Evolutionary conservation across 305 asterid species (phyloP).

Genomic region (Andrographis paniculata): DNA sequence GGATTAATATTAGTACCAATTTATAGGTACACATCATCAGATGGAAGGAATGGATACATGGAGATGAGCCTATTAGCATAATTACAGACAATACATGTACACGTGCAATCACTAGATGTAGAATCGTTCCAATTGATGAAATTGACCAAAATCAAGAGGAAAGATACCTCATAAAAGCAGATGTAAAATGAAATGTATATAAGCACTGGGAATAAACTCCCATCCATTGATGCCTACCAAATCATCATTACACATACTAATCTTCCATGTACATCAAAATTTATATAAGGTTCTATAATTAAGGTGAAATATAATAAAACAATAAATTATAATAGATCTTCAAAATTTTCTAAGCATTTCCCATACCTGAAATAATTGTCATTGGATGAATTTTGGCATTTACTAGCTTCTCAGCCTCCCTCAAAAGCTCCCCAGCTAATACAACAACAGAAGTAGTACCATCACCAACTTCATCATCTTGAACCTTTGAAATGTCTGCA

Average conservation of each 20-base stretch:
- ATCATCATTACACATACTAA: neutral
- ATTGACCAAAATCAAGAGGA: neutral
- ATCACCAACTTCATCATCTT: constrained; percentile 98
- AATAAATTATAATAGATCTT: neutral
- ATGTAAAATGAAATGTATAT: neutral
- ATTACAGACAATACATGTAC: neutral
- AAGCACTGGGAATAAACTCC: neutral
- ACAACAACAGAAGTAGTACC: constrained; percentile 96
- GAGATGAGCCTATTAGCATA: neutral
- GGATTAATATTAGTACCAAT: neutral
- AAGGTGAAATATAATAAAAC: neutral
- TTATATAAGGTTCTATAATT: too few relatives aligned
- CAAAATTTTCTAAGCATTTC: constrained; percentile 2
- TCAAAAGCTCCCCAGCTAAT: constrained; percentile 88
- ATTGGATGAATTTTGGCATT: constrained; percentile 86
- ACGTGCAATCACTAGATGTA: too few relatives aligned
- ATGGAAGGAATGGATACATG: neutral
- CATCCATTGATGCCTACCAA: neutral
- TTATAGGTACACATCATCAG: neutral
- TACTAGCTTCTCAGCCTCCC: constrained; percentile 92
- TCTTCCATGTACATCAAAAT: too few relatives aligned
- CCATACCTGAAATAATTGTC: constrained; percentile 76
- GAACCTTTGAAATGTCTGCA: constrained; percentile 87
- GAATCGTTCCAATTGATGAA: neutral
- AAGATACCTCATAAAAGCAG: neutral